A percentile compares a stretch with the other conserved stretches of the same genome.
phyloP scores from a whole-genome alignment of 305 asterid species.

The Fraxinus platypoda region DNA sequence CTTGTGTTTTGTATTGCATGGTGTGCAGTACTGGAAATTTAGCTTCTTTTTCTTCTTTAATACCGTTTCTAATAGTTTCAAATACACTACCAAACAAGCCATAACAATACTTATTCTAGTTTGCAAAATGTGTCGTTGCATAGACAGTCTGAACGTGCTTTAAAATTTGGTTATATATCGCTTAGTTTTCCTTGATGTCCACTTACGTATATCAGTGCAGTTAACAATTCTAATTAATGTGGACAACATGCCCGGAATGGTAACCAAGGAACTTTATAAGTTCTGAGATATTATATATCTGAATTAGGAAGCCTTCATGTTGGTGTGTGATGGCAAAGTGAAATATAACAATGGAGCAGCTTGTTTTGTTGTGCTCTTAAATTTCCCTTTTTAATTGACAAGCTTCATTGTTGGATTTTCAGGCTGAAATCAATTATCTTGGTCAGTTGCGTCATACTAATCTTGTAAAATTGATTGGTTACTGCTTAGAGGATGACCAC shows the following conservation, averaged over 20 bases:
- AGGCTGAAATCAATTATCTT: constrained; percentile 70
- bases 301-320: not conserved
- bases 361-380: not conserved
- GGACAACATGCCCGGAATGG: not conserved
- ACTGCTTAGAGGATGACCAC: constrained; percentile 70
- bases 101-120: not conserved
- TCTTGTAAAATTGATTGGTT: constrained; percentile 67
- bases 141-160: not conserved
- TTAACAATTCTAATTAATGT: not conserved
- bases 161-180: not conserved
- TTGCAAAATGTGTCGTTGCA: not conserved
- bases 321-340: not conserved
- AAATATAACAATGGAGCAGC: not conserved
- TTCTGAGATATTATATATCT: not conserved
- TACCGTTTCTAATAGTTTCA: not conserved
- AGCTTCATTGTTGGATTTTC: constrained; percentile 19
- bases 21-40: not conserved
- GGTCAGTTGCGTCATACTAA: constrained; percentile 67
- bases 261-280: not conserved
- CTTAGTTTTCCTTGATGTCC: too few relatives aligned
- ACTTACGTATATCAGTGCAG: not conserved
- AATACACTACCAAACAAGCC: not conserved
- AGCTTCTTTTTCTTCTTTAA: not conserved
- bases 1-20: not conserved
- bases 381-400: not conserved